A percentile compares a stretch with the other conserved stretches of the same genome.
Evolutionary conservation across 2,329 filamentous ascomycete genomes (phyloP).

Genomic region (Setomelanomma holmii): DNA sequence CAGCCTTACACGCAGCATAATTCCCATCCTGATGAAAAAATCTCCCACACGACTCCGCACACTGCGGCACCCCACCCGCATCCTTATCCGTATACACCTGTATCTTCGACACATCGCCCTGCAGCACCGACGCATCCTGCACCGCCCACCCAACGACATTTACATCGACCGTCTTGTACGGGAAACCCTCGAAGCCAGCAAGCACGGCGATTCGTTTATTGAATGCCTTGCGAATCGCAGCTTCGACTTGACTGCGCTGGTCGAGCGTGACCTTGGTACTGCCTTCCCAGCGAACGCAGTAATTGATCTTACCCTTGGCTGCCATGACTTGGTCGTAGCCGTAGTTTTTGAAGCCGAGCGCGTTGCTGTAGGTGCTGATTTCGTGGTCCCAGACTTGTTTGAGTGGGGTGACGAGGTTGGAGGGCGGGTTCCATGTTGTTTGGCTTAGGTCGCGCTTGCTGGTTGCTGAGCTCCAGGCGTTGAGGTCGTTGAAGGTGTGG

Average conservation of each 20-base stretch:
- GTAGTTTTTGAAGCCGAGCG: constrained; percentile 40
- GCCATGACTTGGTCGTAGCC: constrained; percentile 41
- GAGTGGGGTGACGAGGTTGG: constrained; percentile 30
- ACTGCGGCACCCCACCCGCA: constrained; percentile 52
- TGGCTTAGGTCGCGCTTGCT: constrained; percentile 24
- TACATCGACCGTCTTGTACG: constrained; percentile 50
- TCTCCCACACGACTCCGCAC: constrained; percentile 51
- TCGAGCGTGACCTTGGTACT: constrained; percentile 46
- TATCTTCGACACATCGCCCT: constrained; percentile 47
- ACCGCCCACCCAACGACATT: constrained; percentile 56
- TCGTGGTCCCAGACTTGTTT: constrained; percentile 36
- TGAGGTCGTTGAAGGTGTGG: constrained; percentile 17
- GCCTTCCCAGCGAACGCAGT: constrained; percentile 57
- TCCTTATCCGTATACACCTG: constrained; percentile 55
- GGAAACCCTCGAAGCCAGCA: constrained; percentile 55
- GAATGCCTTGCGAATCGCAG: constrained; percentile 46
- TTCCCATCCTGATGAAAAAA: constrained; percentile 56
- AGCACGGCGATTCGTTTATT: constrained; percentile 54
- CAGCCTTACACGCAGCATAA: constrained; percentile 51
- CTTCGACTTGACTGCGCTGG: constrained; percentile 49
- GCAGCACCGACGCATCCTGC: constrained; percentile 45
- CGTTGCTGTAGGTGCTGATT: constrained; percentile 25
- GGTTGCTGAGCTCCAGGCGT: constrained; percentile 17
- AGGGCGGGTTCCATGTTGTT: constrained; percentile 34
- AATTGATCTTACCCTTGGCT: constrained; percentile 46